A percentile compares a stretch with the other conserved stretches of the same genome.
Evolutionary conservation across 176 grass and related monocot genomes (phyloP).

Genomic region (Tuctoria greenei): DNA sequence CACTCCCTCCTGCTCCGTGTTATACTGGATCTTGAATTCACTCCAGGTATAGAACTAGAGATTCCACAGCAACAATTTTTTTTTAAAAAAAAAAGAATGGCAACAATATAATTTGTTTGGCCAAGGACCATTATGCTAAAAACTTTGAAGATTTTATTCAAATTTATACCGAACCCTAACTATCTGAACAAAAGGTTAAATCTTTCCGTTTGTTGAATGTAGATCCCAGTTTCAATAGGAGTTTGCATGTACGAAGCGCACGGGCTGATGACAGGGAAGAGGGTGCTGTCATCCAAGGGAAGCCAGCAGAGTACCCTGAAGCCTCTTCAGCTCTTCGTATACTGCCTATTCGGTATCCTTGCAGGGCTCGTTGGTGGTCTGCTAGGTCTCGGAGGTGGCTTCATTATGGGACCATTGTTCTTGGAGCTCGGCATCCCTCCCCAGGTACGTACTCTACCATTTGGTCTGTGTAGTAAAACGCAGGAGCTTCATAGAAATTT

Average conservation of each 20-base stretch:
- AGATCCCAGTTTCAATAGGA: constrained; percentile 67
- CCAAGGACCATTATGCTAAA: neutral
- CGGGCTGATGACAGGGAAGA: constrained; percentile 54
- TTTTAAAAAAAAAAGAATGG: neutral
- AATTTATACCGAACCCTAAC: neutral
- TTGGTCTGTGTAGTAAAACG: neutral
- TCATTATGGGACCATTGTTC: constrained; percentile 81
- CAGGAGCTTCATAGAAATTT: no score
- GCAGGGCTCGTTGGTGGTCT: constrained; percentile 61
- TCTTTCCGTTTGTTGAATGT: neutral
- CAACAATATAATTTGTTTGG: neutral
- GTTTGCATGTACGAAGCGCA: constrained; percentile 57
- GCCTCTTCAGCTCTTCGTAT: constrained; percentile 45
- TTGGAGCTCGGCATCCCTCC: constrained; percentile 78
- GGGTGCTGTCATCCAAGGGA: constrained; percentile 56
- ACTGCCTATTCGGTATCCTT: constrained; percentile 50
- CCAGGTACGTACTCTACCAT: constrained; percentile 34
- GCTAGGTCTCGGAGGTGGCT: constrained; percentile 77
- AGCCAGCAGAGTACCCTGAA: constrained; percentile 38
- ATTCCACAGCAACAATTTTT: neutral
- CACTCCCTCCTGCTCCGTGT: constrained; percentile 51
- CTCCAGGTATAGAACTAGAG: constrained; percentile 52
- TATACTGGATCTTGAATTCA: constrained; percentile 67
- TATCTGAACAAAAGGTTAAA: no score
- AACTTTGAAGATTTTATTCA: neutral